Evolutionary conservation across 2,329 filamentous ascomycete species (phyloP), one percentile per base, ranked within the genome.

Genomic region (Golovinomyces cichoracearum): DNA sequence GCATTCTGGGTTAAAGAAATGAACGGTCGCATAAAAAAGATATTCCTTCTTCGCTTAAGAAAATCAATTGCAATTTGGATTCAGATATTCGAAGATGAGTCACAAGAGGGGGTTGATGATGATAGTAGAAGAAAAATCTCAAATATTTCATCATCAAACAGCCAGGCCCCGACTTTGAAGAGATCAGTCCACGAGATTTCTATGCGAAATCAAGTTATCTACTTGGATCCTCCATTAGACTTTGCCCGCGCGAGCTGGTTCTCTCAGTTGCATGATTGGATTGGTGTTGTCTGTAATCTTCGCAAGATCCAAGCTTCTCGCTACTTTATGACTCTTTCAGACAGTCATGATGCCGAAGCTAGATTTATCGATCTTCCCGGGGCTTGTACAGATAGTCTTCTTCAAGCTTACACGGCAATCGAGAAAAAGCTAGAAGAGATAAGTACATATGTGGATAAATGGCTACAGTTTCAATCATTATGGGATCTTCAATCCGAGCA

Each of bases 401-500:
- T 77, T 42, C 73, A 78, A 51, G 86, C 93, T 0, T 94, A 95
- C 61, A 71, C 72, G 29, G 78, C 80, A 0, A 74, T 98, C 9
- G 86, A 95, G 63, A 75, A 74, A 54, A 93, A 90, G 63, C 66
- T 98, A 4, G 69, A 72, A 15, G 77, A 81, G 40, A 83, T 95
- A 27, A 75, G 81, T 33, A 70, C 71, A 3, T 98, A 98, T 56
- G 84, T 98, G 9, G 85, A 94, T 61, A 92, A 95, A 63, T 98
- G 90, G 90, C 70, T 98, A 42, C 90, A 94, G 57, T 98, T 95
- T 65, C 90, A 98, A 63, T 95, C 88, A 5, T 72, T 98, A 0
- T 98, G 90, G 90, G 90, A 98, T 66, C 71, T 98, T 50, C 88
- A 93, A 61, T 84, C 88, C 2, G 88, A 94, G 54, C 83, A 94